These are phyloP conservation scores for Murraya koenigii DNA, from an alignment of 345 rosid species.

Conservation along the genomic window DNA sequence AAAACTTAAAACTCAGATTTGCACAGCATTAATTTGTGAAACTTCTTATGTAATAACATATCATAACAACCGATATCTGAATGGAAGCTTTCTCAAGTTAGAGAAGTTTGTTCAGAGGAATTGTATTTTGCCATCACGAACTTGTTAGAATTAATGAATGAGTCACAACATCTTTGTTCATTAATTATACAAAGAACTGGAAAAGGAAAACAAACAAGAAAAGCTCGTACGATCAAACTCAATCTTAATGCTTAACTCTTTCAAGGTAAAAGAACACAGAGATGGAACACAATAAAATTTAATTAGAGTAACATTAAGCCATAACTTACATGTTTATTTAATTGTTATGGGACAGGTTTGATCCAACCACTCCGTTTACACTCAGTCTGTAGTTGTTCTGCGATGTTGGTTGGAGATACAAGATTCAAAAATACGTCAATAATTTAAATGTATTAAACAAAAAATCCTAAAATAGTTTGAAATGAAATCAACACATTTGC, in stretches of 20 bases:
- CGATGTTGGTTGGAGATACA: neutral
- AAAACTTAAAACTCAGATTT: neutral
- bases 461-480: neutral
- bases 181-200: neutral
- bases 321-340: constrained; percentile 4
- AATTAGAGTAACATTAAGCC: neutral
- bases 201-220: neutral
- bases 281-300: neutral
- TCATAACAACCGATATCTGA: constrained; percentile 18
- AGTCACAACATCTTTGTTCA: neutral
- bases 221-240: no score
- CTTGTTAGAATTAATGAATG: neutral
- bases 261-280: neutral
- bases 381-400: constrained; percentile 10
- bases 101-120: constrained; percentile 6
- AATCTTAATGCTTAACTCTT: no score
- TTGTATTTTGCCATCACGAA: neutral
- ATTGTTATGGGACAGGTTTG: neutral
- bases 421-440: neutral
- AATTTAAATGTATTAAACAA: neutral
- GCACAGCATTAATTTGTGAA: constrained; percentile 13
- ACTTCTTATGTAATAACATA: neutral
- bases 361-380: neutral
- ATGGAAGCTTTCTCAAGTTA: constrained; percentile 18
- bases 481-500: neutral